phyloP scores from a whole-genome alignment of 768 basidiomycete species.

The Termitomyces sp. region DNA sequence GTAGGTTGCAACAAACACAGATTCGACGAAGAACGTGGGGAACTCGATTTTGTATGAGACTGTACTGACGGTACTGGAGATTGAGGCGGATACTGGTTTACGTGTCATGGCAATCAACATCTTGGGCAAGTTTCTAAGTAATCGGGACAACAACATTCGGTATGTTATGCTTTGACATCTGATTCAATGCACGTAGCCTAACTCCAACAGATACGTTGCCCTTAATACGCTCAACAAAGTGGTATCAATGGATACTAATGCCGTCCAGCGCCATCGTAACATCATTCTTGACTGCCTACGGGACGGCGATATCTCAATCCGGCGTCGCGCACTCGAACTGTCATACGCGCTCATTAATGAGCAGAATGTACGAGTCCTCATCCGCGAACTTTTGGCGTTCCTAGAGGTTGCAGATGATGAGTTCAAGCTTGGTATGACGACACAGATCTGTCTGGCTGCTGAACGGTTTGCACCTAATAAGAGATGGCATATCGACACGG shows the following conservation, averaged over 20 bases:
- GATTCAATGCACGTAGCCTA: not conserved
- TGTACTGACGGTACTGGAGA: conserved; percentile 92
- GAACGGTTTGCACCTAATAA: conserved; percentile 97
- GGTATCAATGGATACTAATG: conserved; percentile 95
- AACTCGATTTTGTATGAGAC: conserved; percentile 98
- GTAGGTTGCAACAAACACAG: conserved; percentile 98
- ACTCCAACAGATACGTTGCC: conserved; percentile 79
- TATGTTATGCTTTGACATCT: conserved; percentile 27
- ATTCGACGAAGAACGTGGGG: conserved; percentile 95
- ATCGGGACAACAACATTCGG: conserved; percentile 99
- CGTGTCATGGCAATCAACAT: conserved; percentile 99
- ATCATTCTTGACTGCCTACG: conserved; percentile 98
- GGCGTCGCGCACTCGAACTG: conserved; percentile 91
- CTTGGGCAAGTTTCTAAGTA: conserved; percentile 94
- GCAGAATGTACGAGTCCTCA: conserved; percentile 85
- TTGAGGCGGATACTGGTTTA: conserved; percentile 92
- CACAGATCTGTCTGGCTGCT: conserved; percentile 92
- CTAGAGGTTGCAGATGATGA: conserved; percentile 98
- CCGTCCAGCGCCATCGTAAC: conserved; percentile 95
- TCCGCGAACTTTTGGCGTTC: conserved; percentile 91
- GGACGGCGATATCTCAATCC: conserved; percentile 99
- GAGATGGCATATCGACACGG: conserved; percentile 98
- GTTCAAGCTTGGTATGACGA: conserved; percentile 97
- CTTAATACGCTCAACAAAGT: conserved; percentile 98
- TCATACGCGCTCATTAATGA: conserved; percentile 98